Evolutionary conservation across 768 basidiomycete species (phyloP).

Genomic region (Hypholoma fasciculare): DNA sequence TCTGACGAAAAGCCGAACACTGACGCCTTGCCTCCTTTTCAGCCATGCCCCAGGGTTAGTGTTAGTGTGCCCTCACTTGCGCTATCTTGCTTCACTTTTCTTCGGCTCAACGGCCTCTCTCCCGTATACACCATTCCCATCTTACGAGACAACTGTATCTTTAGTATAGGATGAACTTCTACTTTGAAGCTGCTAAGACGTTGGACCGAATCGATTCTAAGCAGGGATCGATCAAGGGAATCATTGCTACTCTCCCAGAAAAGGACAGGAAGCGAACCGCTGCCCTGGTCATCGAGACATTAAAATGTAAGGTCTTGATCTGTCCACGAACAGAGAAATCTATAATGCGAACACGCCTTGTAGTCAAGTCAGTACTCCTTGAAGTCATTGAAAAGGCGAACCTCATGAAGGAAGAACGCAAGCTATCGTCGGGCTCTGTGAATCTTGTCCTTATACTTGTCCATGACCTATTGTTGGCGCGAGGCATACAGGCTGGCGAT

Average conservation of each 20-base stretch:
- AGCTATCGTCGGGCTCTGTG: conserved; percentile 57
- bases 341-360: conserved; percentile 13
- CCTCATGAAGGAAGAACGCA: conserved; percentile 74
- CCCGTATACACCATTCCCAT: neutral
- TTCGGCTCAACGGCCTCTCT: neutral
- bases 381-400: conserved; percentile 69
- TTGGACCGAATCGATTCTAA: conserved; percentile 86
- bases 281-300: conserved; percentile 89
- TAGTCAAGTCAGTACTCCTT: conserved; percentile 77
- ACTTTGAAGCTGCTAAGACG: conserved; percentile 84
- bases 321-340: conserved; percentile 8
- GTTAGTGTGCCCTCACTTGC: neutral
- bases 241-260: conserved; percentile 71
- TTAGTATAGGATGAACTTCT: conserved; percentile 82
- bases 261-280: conserved; percentile 77
- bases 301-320: conserved; percentile 74
- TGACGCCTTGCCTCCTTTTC: conserved; percentile 2
- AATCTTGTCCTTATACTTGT: conserved; percentile 85
- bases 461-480: conserved; percentile 84
- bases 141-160: conserved; percentile 26
- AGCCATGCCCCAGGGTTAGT: conserved; percentile 13
- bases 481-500: conserved; percentile 88
- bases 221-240: conserved; percentile 89
- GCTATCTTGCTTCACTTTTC: neutral
- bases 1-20: neutral